Base-by-base conservation (phyloP, 805 yeast species). In the Yamadazyma insecticola region DNA sequence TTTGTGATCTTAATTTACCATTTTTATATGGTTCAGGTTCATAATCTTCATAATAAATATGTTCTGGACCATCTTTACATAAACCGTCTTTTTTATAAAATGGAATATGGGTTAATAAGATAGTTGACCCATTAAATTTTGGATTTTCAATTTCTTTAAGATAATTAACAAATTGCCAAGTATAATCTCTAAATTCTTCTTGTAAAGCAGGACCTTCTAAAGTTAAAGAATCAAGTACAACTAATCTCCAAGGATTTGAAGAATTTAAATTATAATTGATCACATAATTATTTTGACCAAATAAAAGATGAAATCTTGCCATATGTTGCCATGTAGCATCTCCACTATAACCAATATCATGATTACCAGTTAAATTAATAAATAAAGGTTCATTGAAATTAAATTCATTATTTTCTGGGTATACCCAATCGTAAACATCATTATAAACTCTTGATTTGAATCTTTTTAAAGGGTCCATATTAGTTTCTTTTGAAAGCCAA, bases 301-400 rank as follows among this genome's bases (percentile, higher is more conserved):
- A 92, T 17, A 82, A 60, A 23, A 63, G 61, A 33, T 68, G 70
- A 60, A 77, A 92, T 43, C 98, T 67, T 1, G 85, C 75, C 77
- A 87, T 76, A 48, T 94, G 95, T 48, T 86, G 96, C 63, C 79
- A 78, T 0, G 96, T 88, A 24, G 94, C 86, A 56, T 92, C 98
- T 1, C 97, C 97, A 28, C 84, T 75, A 53, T 92, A 90, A 0
- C 98, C 98, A 28, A 90, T 78, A 54, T 92, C 98, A 53, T 92
- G 98, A 53, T 92, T 92, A 2, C 98, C 98, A 2, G 95, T 80
- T 28, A 92, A 63, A 53, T 92, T 92, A 39, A 87, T 72, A 49
- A 90, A 76, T 22, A 84, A 57, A 8, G 86, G 89, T 36, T 74
- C 76, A 21, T 70, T 67, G 13, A 53, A 63, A 43, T 63, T 60